Evolutionary conservation across 2,329 filamentous ascomycete genomes (phyloP), one percentile per base, ranked within the genome.

Genomic region (Aureobasidium sp.): DNA sequence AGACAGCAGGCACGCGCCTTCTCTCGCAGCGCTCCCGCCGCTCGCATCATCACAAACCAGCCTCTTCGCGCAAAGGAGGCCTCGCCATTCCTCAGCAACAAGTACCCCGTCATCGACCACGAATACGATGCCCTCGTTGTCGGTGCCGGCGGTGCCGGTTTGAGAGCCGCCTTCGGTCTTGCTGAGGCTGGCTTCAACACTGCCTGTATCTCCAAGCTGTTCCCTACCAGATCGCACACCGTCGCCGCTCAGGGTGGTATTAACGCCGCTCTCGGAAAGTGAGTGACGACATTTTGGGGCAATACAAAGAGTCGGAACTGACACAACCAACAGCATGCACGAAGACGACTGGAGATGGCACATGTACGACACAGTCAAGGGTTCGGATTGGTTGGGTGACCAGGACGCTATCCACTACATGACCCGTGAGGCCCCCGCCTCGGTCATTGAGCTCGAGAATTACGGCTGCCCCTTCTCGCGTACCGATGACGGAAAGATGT

Each of bases 281-380:
- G 69, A 51, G 75, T 75, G 21, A 48, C 29, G 44, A 42, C 21
- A 57, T 11, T 2, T 45, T 32, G 45, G 30, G 54, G 14, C 27
- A 8, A 8, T 11, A 32, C 51, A 39, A 47, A 34, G 29, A 53
- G 48, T 63, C 63, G 55, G 65, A 34, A 48, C 29, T 59, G 16
- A 55, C 62, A 77, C 74, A 41, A 21, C 16, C 32, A 27, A 37
- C 45, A 61, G 58, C 81, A 97, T 97, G 92, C 91, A 96, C 82
- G 85, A 93, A 81, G 92, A 97, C 72, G 91, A 97, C 80, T 97
- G 92, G 92, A 87, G 91, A 82, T 97, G 92, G 92, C 92, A 97
- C 80, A 97, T 97, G 92, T 97, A 97, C 82, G 92, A 97, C 77
- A 97, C 92, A 47, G 92, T 97, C 74, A 97, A 97, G 82, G 92